Evolutionary conservation across 495 filamentous ascomycete genomes (phyloP), one percentile per base, ranked within the genome.

Genomic region (Penicillium longicatenatum): DNA sequence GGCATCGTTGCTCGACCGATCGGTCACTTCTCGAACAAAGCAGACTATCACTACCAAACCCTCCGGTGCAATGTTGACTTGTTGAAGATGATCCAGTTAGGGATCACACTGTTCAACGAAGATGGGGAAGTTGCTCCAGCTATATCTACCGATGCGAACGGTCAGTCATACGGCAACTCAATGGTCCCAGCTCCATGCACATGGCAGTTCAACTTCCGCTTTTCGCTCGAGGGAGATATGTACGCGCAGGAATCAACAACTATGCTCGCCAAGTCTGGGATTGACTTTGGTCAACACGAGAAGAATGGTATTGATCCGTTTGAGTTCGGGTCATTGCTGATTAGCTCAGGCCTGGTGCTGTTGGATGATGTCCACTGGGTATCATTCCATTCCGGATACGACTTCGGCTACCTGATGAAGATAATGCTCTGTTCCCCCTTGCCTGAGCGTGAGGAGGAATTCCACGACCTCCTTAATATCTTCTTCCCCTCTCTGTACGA

Each of bases 181-280:
- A 79, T 89, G 47, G 75, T 83, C 7, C 84, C 86, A 24, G 82
- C 89, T 30, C 92, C 92, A 10, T 93, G 87, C 64, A 96, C 94
- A 19, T 98, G 94, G 94, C 92, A 96, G 61, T 98, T 98, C 81
- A 97, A 98, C 77, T 98, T 98, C 75, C 90, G 93, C 64, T 98
- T 98, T 69, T 92, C 91, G 4, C 79, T 96, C 10, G 86, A 93
- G 60, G 85, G 91, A 5, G 94, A 98, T 74, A 98, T 98, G 94
- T 98, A 93, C 74, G 90, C 91, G 39, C 86, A 95, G 65, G 87
- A 90, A 30, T 97, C 93, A 24, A 97, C 96, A 60, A 86, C 93
- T 53, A 89, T 95, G 62, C 79, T 97, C 2, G 85, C 86, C 48
- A 88, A 90, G 54, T 89, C 90, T 0, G 95, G 94, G 6, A 89